phyloP scores from a whole-genome alignment of 345 rosid genomes.

The Hibiscus tridactylites region DNA sequence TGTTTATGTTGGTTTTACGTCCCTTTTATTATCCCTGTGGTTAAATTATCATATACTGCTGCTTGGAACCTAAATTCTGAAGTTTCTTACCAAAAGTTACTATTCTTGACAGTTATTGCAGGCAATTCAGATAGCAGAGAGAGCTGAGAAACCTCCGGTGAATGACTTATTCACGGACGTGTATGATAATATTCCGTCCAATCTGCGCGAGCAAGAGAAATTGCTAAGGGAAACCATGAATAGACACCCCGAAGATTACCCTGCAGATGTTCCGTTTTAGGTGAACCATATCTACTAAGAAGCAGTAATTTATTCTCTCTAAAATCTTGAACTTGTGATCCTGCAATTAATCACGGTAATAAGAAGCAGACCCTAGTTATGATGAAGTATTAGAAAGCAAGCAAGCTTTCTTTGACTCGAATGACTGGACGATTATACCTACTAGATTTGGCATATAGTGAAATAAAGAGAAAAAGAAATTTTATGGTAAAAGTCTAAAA shows the following conservation, averaged over 20 bases:
- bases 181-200: slow-evolving; percentile 55
- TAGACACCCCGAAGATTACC: slow-evolving; percentile 63
- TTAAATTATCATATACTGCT: background rate
- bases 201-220: slow-evolving; percentile 64
- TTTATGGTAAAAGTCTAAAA: too few species aligned
- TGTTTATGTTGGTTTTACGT: background rate
- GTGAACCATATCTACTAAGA: background rate
- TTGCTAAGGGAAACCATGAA: slow-evolving; percentile 42
- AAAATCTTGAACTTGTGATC: too few species aligned
- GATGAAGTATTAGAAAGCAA: too few species aligned
- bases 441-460: too few species aligned
- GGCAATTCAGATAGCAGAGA: slow-evolving; percentile 73
- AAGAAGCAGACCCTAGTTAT: too few species aligned
- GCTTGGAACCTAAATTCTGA: background rate
- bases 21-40: background rate
- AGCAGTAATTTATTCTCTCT: background rate
- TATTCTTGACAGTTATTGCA: slow-evolving; percentile 46
- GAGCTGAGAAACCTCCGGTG: slow-evolving; percentile 59
- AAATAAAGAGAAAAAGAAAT: too few species aligned
- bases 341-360: too few species aligned
- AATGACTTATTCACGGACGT: slow-evolving; percentile 64
- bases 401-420: too few species aligned
- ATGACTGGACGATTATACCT: too few species aligned
- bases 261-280: slow-evolving; percentile 55
- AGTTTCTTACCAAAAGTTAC: background rate